Conservation (phyloP, 208 protist genomes). For the Wallacemonas sp. region DNA sequence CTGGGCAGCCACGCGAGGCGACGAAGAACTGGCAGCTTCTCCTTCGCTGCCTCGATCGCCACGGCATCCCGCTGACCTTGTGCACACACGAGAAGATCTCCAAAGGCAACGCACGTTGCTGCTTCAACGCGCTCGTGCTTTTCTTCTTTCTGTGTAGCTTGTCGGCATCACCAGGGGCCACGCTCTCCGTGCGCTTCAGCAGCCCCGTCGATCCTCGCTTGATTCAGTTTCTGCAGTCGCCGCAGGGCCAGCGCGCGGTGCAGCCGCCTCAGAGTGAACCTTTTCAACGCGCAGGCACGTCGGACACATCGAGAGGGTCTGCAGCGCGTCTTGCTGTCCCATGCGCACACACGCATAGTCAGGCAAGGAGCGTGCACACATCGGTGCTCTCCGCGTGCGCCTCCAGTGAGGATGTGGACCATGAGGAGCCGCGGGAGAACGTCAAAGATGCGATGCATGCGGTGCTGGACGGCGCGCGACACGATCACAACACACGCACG, state of each 20-base stretch:
- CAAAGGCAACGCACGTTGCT: slow-evolving; percentile 44
- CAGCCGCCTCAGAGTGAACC: slow-evolving; percentile 12
- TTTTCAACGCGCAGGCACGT: too few relatives aligned
- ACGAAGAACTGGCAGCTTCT: slow-evolving; percentile 57
- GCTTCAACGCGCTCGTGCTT: slow-evolving; percentile 70
- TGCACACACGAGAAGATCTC: slow-evolving; percentile 41
- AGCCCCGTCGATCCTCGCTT: slow-evolving; percentile 56
- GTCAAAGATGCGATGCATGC: too few relatives aligned
- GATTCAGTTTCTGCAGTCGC: slow-evolving; percentile 62
- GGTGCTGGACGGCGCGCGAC: too few relatives aligned
- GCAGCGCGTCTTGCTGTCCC: too few relatives aligned
- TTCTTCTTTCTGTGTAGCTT: slow-evolving; percentile 70
- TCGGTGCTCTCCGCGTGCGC: too few relatives aligned
- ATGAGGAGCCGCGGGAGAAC: too few relatives aligned
- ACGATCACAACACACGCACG: too few relatives aligned
- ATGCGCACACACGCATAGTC: too few relatives aligned
- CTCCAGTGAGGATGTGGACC: too few relatives aligned
- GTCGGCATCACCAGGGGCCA: slow-evolving; percentile 12
- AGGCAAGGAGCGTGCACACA: too few relatives aligned
- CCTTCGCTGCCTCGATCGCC: slow-evolving; percentile 25
- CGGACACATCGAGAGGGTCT: too few relatives aligned
- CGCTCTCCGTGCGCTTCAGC: slow-evolving; percentile 62
- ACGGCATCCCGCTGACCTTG: slow-evolving; percentile 45
- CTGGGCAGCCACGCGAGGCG: slow-evolving; percentile 27
- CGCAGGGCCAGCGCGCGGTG: slow-evolving; percentile 41